Conservation (phyloP, 2,329 filamentous ascomycete genomes). For the Huntiella savannae region DNA sequence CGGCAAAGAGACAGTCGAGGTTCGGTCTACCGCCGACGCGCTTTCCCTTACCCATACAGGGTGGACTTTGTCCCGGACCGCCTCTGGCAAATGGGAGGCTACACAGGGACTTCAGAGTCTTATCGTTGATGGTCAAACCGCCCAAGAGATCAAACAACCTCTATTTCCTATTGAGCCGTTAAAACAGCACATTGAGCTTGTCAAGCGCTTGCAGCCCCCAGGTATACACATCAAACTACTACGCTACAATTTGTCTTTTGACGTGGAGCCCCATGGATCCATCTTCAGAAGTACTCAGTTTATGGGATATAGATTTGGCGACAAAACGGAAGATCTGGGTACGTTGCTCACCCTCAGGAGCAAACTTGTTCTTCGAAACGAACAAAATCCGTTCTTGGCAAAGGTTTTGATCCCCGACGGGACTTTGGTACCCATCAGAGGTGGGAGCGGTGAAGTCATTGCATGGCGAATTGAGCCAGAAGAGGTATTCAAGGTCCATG, state of each 20-base stretch:
- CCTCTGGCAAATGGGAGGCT: constrained; percentile 14
- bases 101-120: too few relatives aligned
- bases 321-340: background rate
- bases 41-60: too few relatives aligned
- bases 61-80: background rate
- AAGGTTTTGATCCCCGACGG: constrained; percentile 18
- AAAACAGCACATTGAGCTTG: constrained; percentile 2
- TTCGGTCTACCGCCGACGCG: constrained; percentile 11
- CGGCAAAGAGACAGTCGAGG: constrained; percentile 16
- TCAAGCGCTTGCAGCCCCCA: background rate
- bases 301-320: constrained; percentile 16
- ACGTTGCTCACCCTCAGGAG: constrained; percentile 7
- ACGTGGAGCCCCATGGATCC: constrained; percentile 15
- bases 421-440: too few relatives aligned
- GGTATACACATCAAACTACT: constrained; percentile 25
- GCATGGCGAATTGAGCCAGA: too few relatives aligned
- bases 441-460: too few relatives aligned
- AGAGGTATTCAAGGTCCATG: constrained; percentile 16
- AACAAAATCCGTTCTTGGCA: constrained; percentile 15
- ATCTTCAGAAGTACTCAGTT: constrained; percentile 28
- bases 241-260: constrained; percentile 29
- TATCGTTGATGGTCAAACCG: background rate
- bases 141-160: background rate
- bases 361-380: constrained; percentile 26
- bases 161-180: background rate